Evolutionary conservation across 768 basidiomycete species (phyloP).

Genomic region (Mycena crocata): DNA sequence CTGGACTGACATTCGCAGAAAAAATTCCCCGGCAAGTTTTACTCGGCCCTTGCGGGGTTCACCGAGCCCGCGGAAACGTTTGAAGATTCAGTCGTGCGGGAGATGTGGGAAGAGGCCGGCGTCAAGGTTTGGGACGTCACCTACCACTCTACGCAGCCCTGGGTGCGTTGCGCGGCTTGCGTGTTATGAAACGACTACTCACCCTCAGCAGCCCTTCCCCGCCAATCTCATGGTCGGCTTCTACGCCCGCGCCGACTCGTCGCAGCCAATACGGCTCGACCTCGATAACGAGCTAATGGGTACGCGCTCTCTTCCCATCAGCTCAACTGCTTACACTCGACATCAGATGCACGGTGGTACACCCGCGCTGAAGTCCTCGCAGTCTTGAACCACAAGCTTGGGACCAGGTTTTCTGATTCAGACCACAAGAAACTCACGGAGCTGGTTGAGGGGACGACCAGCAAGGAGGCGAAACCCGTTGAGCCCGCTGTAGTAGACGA

Average conservation of each 20-base stretch:
- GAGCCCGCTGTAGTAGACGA: constrained; percentile 43
- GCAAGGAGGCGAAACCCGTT: background rate
- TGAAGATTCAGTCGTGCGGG: constrained; percentile 92
- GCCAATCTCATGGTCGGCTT: constrained; percentile 93
- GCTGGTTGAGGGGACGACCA: constrained; percentile 47
- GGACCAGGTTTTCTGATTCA: constrained; percentile 57
- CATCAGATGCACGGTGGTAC: constrained; percentile 89
- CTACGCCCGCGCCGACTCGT: constrained; percentile 81
- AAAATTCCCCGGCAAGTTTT: constrained; percentile 77
- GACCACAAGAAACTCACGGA: constrained; percentile 66
- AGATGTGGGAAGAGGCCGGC: constrained; percentile 97
- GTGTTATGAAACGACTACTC: background rate
- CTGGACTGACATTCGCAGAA: constrained; percentile 55
- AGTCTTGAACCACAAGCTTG: constrained; percentile 68
- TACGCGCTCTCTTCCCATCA: constrained; percentile 44
- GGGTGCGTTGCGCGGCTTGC: constrained; percentile 60
- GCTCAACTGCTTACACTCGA: background rate
- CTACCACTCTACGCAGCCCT: constrained; percentile 90
- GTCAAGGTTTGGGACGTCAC: constrained; percentile 85
- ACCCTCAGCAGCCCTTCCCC: constrained; percentile 79
- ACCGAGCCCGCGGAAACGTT: constrained; percentile 95
- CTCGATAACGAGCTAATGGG: constrained; percentile 97
- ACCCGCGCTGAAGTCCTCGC: constrained; percentile 76
- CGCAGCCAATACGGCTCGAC: constrained; percentile 81
- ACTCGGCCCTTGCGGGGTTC: constrained; percentile 94